Percentiles rank a stretch among this genome's conserved stretches.
These are phyloP conservation scores for Sclerotinia nivalis DNA, from an alignment of 2,329 filamentous ascomycete species.

Conservation along the genomic window DNA sequence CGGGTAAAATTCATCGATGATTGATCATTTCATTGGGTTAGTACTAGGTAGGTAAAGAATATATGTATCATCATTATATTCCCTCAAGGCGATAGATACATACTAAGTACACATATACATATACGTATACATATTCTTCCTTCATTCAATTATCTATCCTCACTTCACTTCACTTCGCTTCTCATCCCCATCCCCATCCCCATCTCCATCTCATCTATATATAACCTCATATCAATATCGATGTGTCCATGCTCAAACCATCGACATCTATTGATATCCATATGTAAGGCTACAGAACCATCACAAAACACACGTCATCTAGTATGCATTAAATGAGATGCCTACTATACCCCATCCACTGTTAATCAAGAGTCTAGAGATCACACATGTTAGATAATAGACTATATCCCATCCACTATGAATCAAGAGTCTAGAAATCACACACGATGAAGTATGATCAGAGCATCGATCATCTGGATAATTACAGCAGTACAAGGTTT, in stretches of 20 bases:
- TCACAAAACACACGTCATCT: slow-evolving; percentile 3
- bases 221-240: background rate
- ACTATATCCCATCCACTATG: too few species aligned
- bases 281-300: background rate
- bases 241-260: background rate
- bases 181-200: too few species aligned
- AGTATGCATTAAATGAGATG: background rate
- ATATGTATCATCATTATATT: background rate
- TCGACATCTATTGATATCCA: background rate
- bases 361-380: background rate
- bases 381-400: too few species aligned
- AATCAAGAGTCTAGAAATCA: too few species aligned
- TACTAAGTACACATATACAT: background rate
- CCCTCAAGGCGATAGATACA: too few species aligned
- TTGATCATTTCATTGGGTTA: background rate
- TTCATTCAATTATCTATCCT: background rate
- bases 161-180: background rate
- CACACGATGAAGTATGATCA: too few species aligned
- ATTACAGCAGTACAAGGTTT: too few species aligned
- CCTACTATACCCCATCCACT: background rate
- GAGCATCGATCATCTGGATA: too few species aligned
- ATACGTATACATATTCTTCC: background rate
- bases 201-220: too few species aligned
- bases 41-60: background rate
- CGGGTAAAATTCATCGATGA: too few species aligned